phyloP scores from a whole-genome alignment of 1,284 basidiomycete species.

The Fomes fomentarius region DNA sequence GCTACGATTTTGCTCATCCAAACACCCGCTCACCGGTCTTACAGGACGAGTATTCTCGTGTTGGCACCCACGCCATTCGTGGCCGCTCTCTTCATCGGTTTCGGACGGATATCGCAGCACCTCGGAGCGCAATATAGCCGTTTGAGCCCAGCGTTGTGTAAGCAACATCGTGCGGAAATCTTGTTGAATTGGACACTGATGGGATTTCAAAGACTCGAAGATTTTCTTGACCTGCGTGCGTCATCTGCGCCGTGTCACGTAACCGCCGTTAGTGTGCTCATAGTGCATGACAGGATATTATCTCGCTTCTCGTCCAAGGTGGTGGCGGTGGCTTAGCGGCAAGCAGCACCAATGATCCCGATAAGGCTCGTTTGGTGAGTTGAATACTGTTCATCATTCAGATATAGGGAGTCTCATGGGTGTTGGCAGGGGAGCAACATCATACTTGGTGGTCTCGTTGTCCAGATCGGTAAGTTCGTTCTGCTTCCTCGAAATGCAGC shows the following conservation, averaged over 20 bases:
- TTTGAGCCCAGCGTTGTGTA: conserved; percentile 30
- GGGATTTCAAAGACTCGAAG: conserved; percentile 44
- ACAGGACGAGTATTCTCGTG: conserved; percentile 48
- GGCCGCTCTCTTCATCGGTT: conserved; percentile 57
- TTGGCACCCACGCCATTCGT: conserved; percentile 57
- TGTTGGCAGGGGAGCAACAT: conserved; percentile 42
- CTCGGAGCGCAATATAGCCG: conserved; percentile 54
- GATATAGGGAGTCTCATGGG: no score
- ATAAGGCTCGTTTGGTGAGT: conserved; percentile 10
- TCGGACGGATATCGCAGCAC: conserved; percentile 46
- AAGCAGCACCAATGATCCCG: conserved; percentile 29
- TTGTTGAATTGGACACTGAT: not conserved
- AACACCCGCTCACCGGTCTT: not conserved
- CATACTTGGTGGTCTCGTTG: conserved; percentile 57
- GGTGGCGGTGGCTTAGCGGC: conserved; percentile 56
- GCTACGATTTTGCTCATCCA: not conserved
- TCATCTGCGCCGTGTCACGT: no score
- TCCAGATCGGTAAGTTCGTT: conserved; percentile 52
- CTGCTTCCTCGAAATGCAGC: conserved; percentile 36
- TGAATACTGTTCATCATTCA: no score
- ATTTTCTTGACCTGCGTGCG: conserved; percentile 54
- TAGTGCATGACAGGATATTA: conserved; percentile 48
- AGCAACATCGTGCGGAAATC: conserved; percentile 2
- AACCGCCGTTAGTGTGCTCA: no score
- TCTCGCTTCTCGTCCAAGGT: conserved; percentile 56